A percentile compares a stretch with the other conserved stretches of the same genome.
phyloP scores from a whole-genome alignment of 768 basidiomycete genomes.

The Suillus variegatus region DNA sequence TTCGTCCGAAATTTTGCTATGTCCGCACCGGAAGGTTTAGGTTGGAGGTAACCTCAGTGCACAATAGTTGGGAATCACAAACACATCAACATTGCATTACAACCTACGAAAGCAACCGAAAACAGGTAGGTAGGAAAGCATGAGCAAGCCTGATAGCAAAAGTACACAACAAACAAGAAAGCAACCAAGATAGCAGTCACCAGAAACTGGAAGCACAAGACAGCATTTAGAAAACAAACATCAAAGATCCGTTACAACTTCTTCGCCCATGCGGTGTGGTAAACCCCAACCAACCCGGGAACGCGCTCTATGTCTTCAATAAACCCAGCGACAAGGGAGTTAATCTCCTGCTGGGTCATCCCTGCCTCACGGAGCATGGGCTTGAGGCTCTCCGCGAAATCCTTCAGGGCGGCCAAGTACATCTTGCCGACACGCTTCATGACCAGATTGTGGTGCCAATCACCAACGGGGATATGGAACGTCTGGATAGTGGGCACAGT shows the following conservation, averaged over 20 bases:
- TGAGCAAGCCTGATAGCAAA: background rate
- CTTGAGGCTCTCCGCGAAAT: slow-evolving; percentile 50
- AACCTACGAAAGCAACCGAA: background rate
- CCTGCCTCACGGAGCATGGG: slow-evolving; percentile 45
- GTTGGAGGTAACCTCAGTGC: background rate
- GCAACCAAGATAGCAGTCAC: background rate
- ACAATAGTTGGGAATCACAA: background rate
- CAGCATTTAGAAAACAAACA: background rate
- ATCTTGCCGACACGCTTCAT: slow-evolving; percentile 42
- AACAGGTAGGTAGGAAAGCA: slow-evolving; percentile 6
- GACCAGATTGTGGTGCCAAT: slow-evolving; percentile 40
- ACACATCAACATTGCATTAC: background rate
- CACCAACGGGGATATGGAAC: slow-evolving; percentile 56
- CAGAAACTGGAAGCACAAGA: slow-evolving; percentile 5
- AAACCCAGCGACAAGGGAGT: slow-evolving; percentile 41
- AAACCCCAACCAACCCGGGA: slow-evolving; percentile 48
- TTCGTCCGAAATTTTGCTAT: slow-evolving; percentile 23
- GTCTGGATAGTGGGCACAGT: slow-evolving; percentile 34
- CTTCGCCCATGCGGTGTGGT: slow-evolving; percentile 51
- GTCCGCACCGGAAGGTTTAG: slow-evolving; percentile 3
- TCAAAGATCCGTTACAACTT: slow-evolving; percentile 20
- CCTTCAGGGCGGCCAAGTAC: slow-evolving; percentile 39
- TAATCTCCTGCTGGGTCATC: slow-evolving; percentile 36
- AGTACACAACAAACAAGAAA: background rate
- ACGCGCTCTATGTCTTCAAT: slow-evolving; percentile 47